Conservation (phyloP, 192 early-diverging fungal genomes). For the Coemansia sp. region DNA sequence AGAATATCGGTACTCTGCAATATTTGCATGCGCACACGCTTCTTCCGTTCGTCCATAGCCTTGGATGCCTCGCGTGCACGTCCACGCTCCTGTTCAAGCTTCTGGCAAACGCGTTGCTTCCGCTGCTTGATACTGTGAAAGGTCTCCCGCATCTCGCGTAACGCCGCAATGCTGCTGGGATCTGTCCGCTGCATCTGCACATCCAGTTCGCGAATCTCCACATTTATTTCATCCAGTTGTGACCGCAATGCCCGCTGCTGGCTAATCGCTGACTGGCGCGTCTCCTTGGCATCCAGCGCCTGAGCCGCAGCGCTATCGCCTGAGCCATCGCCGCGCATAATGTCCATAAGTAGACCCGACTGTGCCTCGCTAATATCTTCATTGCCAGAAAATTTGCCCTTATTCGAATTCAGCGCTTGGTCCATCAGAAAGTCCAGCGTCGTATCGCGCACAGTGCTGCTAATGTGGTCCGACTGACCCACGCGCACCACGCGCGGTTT, state of each 20-base stretch:
- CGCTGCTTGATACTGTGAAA: conserved; percentile 12
- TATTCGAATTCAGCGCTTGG: conserved; percentile 54
- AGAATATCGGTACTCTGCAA: conserved; percentile 79
- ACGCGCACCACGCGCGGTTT: conserved; percentile 79
- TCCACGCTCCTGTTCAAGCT: conserved; percentile 22
- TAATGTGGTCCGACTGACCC: conserved; percentile 72
- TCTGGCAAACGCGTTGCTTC: conserved; percentile 12
- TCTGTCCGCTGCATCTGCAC: conserved; percentile 19
- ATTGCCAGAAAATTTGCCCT: conserved; percentile 2
- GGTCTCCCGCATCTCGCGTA: conserved; percentile 21
- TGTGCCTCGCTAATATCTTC: conserved; percentile 24
- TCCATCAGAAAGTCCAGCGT: conserved; percentile 70
- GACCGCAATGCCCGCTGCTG: conserved; percentile 14
- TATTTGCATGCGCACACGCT: conserved; percentile 62
- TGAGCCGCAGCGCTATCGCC: conserved; percentile 5
- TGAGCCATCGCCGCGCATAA: conserved; percentile 19
- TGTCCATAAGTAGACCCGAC: conserved; percentile 19
- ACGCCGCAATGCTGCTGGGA: conserved; percentile 14
- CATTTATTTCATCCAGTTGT: conserved; percentile 25
- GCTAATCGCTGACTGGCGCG: conserved; percentile 9
- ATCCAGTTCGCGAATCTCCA: conserved; percentile 24
- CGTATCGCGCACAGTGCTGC: conserved; percentile 69
- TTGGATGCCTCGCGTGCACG: conserved; percentile 45
- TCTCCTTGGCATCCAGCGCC: conserved; percentile 16
- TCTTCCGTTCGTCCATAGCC: conserved; percentile 54